These are phyloP conservation scores for Scheffersomyces stambukii DNA, from an alignment of 1,139 yeast species.

Conservation along the genomic window DNA sequence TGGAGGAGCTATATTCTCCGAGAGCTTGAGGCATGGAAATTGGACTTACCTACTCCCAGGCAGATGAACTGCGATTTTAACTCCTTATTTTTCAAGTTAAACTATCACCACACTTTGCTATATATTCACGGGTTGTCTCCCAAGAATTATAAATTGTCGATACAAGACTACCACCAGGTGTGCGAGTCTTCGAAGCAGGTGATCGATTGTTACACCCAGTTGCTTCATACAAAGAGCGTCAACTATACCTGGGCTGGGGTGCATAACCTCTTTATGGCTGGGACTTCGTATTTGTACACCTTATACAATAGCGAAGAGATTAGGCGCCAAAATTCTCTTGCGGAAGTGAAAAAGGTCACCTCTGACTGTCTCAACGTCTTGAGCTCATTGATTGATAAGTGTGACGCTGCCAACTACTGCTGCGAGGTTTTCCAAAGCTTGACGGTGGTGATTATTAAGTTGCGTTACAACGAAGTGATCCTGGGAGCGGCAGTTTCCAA, in stretches of 20 bases:
- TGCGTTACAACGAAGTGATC: slow-evolving; percentile 46
- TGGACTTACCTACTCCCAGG: slow-evolving; percentile 51
- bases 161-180: slow-evolving; percentile 53
- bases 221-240: slow-evolving; percentile 53
- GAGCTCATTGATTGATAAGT: slow-evolving; percentile 57
- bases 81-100: slow-evolving; percentile 62
- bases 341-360: slow-evolving; percentile 53
- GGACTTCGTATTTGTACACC: slow-evolving; percentile 76
- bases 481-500: slow-evolving; percentile 15
- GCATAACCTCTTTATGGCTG: slow-evolving; percentile 84
- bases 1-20: slow-evolving; percentile 56
- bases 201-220: slow-evolving; percentile 56
- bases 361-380: slow-evolving; percentile 59
- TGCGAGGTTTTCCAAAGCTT: slow-evolving; percentile 68
- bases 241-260: slow-evolving; percentile 95
- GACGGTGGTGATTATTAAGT: slow-evolving; percentile 64
- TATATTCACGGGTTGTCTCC: slow-evolving; percentile 78
- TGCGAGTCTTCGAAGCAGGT: slow-evolving; percentile 63
- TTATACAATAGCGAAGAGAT: slow-evolving; percentile 63
- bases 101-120: slow-evolving; percentile 72
- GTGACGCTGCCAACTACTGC: slow-evolving; percentile 77
- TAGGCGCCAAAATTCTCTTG: slow-evolving; percentile 41
- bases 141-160: slow-evolving; percentile 50
- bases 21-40: slow-evolving; percentile 60
- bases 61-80: slow-evolving; percentile 76